Conservation (phyloP, 306 rosid species). For the Potentilla sterilis region DNA sequence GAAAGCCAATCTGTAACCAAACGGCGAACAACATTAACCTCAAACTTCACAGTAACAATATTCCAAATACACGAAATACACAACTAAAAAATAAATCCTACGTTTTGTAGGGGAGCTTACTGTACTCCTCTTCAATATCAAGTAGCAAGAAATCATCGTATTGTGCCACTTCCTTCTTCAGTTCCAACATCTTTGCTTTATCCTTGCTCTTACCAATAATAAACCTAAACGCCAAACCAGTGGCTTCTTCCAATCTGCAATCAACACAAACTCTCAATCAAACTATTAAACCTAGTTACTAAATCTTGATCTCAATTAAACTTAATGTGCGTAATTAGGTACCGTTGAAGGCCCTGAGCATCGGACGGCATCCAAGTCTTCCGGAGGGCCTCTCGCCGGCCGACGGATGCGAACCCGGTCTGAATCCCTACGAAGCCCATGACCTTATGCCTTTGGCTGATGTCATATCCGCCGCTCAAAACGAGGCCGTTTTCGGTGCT, state of each 20-base stretch:
- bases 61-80: conserved; percentile 21
- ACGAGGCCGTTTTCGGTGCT: conserved; percentile 1
- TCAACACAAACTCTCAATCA: conserved; percentile 10
- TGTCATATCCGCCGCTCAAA: conserved; percentile 9
- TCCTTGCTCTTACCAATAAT: conserved; percentile 76
- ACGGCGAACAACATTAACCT: conserved; percentile 17
- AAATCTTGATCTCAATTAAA: not conserved
- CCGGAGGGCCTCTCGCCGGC: conserved; percentile 67
- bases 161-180: conserved; percentile 61
- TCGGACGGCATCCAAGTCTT: conserved; percentile 94
- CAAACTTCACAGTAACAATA: not conserved
- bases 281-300: not conserved
- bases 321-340: conserved; percentile 2
- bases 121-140: conserved; percentile 98
- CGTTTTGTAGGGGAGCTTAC: conserved; percentile 99
- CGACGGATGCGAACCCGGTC: conserved; percentile 81
- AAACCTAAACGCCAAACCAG: conserved; percentile 93
- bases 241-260: conserved; percentile 94
- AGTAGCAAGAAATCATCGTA: conserved; percentile 80
- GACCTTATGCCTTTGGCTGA: conserved; percentile 47
- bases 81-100: conserved; percentile 19
- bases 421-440: conserved; percentile 91
- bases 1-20: conserved; percentile 71
- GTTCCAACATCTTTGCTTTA: conserved; percentile 64
- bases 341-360: conserved; percentile 78